Conservation (phyloP, 768 basidiomycete species). For the Kwoniella sp. region DNA sequence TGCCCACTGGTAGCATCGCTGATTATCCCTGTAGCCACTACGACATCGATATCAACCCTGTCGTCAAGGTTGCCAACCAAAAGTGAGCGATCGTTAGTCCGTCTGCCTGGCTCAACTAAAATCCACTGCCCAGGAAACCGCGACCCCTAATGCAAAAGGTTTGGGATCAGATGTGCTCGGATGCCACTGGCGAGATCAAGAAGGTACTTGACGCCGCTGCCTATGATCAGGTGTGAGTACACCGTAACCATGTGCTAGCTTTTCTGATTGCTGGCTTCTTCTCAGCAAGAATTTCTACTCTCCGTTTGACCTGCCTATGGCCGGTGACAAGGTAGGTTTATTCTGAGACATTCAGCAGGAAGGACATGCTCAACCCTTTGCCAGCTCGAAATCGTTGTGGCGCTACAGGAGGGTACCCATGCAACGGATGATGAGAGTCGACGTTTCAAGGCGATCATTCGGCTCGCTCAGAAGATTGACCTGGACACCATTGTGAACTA, state of each 20-base stretch:
- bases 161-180: slow-evolving; percentile 32
- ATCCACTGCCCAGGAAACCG: slow-evolving; percentile 22
- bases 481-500: slow-evolving; percentile 41
- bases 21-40: slow-evolving; percentile 34
- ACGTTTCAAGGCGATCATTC: slow-evolving; percentile 43
- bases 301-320: slow-evolving; percentile 27
- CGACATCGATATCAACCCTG: slow-evolving; percentile 48
- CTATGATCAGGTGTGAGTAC: slow-evolving; percentile 35
- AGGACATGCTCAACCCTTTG: neutral
- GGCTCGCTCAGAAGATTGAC: slow-evolving; percentile 40
- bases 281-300: slow-evolving; percentile 46
- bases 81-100: slow-evolving; percentile 22
- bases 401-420: slow-evolving; percentile 34
- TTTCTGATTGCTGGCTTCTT: too few relatives aligned
- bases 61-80: slow-evolving; percentile 46
- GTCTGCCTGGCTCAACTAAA: neutral
- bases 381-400: slow-evolving; percentile 31
- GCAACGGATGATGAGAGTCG: slow-evolving; percentile 30
- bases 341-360: too few relatives aligned
- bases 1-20: neutral
- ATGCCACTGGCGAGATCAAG: slow-evolving; percentile 24
- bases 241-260: neutral
- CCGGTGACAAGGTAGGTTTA: slow-evolving; percentile 19
- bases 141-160: slow-evolving; percentile 29
- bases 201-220: slow-evolving; percentile 31